Conservation (phyloP, 139 green algal genomes). For the Tetradesmus obliquus region DNA sequence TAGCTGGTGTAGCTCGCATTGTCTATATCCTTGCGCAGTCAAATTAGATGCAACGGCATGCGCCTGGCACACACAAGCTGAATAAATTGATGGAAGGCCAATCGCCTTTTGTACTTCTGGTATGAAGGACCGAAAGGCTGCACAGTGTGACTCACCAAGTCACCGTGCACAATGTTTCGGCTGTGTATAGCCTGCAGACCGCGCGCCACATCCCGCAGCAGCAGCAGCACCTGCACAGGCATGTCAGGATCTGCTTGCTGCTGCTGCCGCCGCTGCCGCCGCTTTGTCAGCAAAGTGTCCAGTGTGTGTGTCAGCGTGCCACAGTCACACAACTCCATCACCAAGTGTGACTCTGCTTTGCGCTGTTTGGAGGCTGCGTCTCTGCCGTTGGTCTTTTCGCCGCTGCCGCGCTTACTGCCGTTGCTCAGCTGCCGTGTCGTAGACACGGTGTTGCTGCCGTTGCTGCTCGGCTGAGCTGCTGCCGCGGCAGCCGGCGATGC, state of each 20-base stretch:
- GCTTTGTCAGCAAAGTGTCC: neutral
- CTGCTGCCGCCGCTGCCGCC: neutral
- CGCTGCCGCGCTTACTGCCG: neutral
- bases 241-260: neutral
- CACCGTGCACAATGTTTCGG: neutral
- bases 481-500: no score
- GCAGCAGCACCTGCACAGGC: neutral
- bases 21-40: no score
- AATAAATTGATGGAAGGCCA: no score
- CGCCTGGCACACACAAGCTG: no score
- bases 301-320: neutral
- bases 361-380: neutral
- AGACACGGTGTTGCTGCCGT: neutral
- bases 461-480: neutral
- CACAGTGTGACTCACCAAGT: neutral
- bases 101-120: no score
- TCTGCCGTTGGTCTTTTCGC: neutral
- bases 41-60: no score
- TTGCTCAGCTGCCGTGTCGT: neutral
- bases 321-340: neutral
- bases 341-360: neutral
- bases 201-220: constrained; percentile 4
- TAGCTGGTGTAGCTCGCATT: no score
- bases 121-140: no score
- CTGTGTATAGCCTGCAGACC: neutral